These are phyloP conservation scores for Astraeus odoratus DNA, from an alignment of 768 basidiomycete species.

Conservation along the genomic window DNA sequence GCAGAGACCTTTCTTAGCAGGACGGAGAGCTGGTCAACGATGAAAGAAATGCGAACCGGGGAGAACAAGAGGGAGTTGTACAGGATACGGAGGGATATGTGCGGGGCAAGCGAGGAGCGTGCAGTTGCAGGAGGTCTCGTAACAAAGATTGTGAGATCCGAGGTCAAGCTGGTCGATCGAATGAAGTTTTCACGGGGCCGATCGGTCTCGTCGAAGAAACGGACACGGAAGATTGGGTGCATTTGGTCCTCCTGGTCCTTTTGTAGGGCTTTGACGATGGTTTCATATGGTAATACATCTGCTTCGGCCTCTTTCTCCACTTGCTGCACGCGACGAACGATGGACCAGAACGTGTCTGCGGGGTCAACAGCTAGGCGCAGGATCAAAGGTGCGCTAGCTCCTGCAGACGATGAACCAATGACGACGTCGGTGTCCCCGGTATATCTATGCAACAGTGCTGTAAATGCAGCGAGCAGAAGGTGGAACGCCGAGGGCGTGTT, in stretches of 20 bases:
- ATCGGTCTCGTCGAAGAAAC: constrained; percentile 95
- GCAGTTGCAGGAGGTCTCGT: constrained; percentile 62
- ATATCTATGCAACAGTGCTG: constrained; percentile 85
- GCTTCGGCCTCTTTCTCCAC: constrained; percentile 77
- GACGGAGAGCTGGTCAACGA: constrained; percentile 80
- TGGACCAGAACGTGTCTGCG: constrained; percentile 80
- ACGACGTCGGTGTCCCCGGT: constrained; percentile 93
- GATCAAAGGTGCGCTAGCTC: constrained; percentile 71
- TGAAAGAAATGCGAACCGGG: constrained; percentile 60
- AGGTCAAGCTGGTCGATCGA: constrained; percentile 71
- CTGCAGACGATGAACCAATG: constrained; percentile 80
- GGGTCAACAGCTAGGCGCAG: constrained; percentile 81
- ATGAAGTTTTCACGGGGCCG: constrained; percentile 67
- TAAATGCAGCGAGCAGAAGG: constrained; percentile 86
- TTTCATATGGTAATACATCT: constrained; percentile 78
- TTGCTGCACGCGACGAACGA: constrained; percentile 80
- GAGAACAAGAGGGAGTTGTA: constrained; percentile 97
- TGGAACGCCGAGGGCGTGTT: constrained; percentile 80
- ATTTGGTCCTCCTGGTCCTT: constrained; percentile 54
- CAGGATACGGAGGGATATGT: constrained; percentile 71
- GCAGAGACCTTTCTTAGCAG: constrained; percentile 66
- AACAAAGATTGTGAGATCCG: constrained; percentile 91
- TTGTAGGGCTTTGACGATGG: constrained; percentile 60
- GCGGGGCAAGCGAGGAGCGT: constrained; percentile 64
- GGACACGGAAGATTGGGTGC: constrained; percentile 78